A percentile compares a stretch with the other conserved stretches of the same genome.
Evolutionary conservation across 2,329 filamentous ascomycete species (phyloP).

Genomic region (Fusarium sp.): DNA sequence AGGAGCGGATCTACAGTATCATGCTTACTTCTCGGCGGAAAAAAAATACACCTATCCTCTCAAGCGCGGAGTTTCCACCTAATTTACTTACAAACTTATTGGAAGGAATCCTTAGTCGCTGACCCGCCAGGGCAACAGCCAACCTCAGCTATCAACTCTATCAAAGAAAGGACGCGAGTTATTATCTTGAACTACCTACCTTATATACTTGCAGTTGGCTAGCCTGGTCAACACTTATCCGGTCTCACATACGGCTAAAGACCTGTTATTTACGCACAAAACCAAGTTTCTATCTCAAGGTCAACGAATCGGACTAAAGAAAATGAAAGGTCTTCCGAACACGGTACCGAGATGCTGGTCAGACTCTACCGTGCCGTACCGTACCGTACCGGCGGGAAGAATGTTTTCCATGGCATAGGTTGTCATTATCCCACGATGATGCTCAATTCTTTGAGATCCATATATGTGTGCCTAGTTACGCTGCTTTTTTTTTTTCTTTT

Average conservation of each 20-base stretch:
- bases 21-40: conserved; percentile 17
- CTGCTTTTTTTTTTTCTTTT: not conserved
- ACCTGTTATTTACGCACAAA: conserved; percentile 4
- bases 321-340: not conserved
- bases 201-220: too few relatives aligned
- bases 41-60: conserved; percentile 4
- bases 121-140: conserved; percentile 9
- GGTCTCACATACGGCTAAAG: conserved; percentile 19
- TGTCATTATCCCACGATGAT: not conserved
- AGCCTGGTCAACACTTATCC: conserved; percentile 18
- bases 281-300: conserved; percentile 16
- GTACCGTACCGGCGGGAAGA: not conserved
- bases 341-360: conserved; percentile 20
- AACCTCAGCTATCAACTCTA: not conserved
- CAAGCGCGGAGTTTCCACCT: conserved; percentile 32
- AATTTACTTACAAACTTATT: conserved; percentile 12
- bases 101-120: conserved; percentile 24
- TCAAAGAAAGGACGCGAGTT: not conserved
- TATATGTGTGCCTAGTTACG: not conserved
- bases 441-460: not conserved
- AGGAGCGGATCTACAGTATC: conserved; percentile 18
- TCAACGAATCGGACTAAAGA: conserved; percentile 5
- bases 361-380: not conserved
- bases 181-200: not conserved
- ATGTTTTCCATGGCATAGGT: too few relatives aligned